Base-by-base conservation (phyloP, 1,139 yeast genomes). In the Geotrichum siamense region DNA sequence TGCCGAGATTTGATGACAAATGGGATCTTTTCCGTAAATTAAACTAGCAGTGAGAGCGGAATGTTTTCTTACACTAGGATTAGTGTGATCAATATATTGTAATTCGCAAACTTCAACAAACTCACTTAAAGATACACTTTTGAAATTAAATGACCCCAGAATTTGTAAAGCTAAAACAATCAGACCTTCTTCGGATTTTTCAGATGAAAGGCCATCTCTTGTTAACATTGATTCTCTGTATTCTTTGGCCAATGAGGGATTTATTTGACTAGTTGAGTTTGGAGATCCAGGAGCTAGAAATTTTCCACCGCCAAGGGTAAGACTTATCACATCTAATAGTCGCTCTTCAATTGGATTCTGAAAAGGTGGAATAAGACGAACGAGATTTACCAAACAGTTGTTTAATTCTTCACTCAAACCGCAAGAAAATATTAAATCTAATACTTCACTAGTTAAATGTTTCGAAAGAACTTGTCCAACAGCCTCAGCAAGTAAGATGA, bases 381-480 rank as follows among this genome's bases (percentile, higher is more conserved):
- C 79, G 35, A 91, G 70, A 1, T 78, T 76, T 47, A 75, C 75
- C 29, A 89, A 61, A 10, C 93, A 85, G 48, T 78, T 77, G 57
- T 85, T 79, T 77, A 89, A 77, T 51, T 83, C 80, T 49, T 76
- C 81, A 17, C 91, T 82, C 41, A 91, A 71, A 0, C 95, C 85
- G 52, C 96, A 86, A 44, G 82, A 75, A 55, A 91, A 74, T 66
- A 89, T 75, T 69, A 83, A 72, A 53, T 82, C 93, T 47, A 91
- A 67, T 20, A 89, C 75, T 55, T 86, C 94, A 51, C 82, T 73
- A 52, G 87, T 91, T 50, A 91, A 68, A 58, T 86, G 91, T 58
- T 89, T 89, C 0, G 96, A 83, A 44, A 91, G 69, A 1, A 96
- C 94, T n/a, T 96, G 94, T 0, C 96, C 97, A 10, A 89, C 87